These are phyloP conservation scores for Diaporthe amygdali DNA, from an alignment of 2,329 filamentous ascomycete genomes.

Conservation along the genomic window DNA sequence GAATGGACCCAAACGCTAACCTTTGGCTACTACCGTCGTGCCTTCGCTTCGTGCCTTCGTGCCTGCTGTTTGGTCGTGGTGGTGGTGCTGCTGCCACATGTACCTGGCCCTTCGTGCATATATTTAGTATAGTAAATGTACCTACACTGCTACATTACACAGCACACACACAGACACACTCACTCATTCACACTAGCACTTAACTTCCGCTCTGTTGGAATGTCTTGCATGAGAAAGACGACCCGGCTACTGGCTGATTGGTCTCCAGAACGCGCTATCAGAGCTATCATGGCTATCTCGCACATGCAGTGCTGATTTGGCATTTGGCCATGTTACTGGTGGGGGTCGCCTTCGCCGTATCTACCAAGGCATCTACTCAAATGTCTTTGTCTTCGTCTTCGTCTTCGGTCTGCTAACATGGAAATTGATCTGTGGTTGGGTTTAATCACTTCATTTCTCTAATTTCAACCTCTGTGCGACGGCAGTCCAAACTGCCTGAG, in stretches of 20 bases:
- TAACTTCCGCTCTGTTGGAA: background rate
- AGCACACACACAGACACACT: no score
- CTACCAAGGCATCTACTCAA: no score
- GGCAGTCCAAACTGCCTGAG: background rate
- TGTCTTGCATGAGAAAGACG: constrained; percentile 12
- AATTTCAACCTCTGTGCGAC: background rate
- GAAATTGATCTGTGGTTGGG: background rate
- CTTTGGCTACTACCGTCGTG: background rate
- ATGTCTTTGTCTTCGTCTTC: background rate
- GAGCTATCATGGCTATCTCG: background rate
- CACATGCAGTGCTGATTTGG: background rate
- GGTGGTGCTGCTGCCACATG: background rate
- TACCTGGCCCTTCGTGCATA: no score
- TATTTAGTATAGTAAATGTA: no score
- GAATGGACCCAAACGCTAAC: constrained; percentile 1
- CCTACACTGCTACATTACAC: background rate
- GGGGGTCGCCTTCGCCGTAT: constrained; percentile 1
- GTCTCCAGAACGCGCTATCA: background rate
- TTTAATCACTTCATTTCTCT: constrained; percentile 15
- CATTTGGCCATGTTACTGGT: background rate
- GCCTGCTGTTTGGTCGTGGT: background rate
- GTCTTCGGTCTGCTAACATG: background rate
- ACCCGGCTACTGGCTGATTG: constrained; percentile 13
- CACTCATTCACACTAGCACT: no score
- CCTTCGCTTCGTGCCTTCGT: background rate